phyloP scores from a whole-genome alignment of 2,329 filamentous ascomycete species.

The Scytalidium sp. region DNA sequence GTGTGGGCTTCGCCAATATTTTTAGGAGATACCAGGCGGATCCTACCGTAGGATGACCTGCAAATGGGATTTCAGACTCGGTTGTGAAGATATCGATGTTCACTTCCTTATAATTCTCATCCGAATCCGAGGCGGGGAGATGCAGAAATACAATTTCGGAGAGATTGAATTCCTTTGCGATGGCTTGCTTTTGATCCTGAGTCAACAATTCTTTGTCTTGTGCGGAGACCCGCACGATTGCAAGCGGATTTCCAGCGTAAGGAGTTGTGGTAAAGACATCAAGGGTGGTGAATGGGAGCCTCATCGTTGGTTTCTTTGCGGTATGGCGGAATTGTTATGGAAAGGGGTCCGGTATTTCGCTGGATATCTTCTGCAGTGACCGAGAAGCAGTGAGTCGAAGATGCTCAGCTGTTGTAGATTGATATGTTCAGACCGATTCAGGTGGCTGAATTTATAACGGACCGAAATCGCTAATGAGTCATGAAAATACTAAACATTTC shows the following conservation, averaged over 20 bases:
- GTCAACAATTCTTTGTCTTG: constrained; percentile 34
- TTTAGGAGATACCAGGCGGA: constrained; percentile 44
- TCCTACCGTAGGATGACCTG: constrained; percentile 61
- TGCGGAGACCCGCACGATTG: constrained; percentile 52
- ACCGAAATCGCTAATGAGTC: no score
- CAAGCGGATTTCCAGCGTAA: constrained; percentile 58
- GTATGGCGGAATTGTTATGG: no score
- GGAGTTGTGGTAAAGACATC: constrained; percentile 54
- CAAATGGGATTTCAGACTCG: constrained; percentile 54
- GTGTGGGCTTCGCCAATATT: constrained; percentile 18
- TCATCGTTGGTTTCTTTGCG: no score
- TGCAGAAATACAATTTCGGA: constrained; percentile 64
- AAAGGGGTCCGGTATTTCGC: no score
- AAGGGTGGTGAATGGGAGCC: constrained; percentile 38
- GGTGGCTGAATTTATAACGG: no score
- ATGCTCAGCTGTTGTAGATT: no score
- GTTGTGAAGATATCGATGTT: constrained; percentile 59
- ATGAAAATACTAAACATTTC: no score
- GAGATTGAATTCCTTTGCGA: constrained; percentile 62
- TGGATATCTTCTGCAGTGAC: no score
- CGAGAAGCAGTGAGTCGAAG: no score
- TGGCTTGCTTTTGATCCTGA: constrained; percentile 52
- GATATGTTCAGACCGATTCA: no score
- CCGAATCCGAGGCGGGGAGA: constrained; percentile 26
- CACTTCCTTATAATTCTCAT: constrained; percentile 28